Conservation (phyloP, 176 grass and related monocot genomes). For the Zoysia japonica region DNA sequence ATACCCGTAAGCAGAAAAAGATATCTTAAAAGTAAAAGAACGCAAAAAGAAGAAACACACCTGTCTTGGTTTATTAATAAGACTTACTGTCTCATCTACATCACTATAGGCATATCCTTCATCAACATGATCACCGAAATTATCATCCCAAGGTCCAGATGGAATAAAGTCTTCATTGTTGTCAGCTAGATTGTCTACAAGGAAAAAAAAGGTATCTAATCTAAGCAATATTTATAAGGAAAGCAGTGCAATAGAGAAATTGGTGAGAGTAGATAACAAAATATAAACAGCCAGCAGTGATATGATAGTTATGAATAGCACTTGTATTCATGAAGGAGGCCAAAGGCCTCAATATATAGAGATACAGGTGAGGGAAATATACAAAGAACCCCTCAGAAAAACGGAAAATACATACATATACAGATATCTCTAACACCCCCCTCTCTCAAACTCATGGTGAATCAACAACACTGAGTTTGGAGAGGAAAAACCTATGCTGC, state of each 20-base stretch:
- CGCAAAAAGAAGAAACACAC: constrained; percentile 38
- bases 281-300: constrained; percentile 2
- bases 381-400: too few species aligned
- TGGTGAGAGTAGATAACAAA: constrained; percentile 10
- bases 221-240: constrained; percentile 13
- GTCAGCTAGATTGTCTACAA: constrained; percentile 54
- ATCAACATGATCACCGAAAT: constrained; percentile 57
- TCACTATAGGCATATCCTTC: constrained; percentile 58
- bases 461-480: too few species aligned
- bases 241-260: not conserved
- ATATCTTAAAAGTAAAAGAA: not conserved
- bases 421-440: too few species aligned
- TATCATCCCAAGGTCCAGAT: constrained; percentile 69
- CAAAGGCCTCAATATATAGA: too few species aligned
- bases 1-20: not conserved
- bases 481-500: too few species aligned
- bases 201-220: not conserved
- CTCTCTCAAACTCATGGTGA: too few species aligned
- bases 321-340: too few species aligned
- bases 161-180: constrained; percentile 46
- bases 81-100: constrained; percentile 60
- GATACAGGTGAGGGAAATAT: too few species aligned
- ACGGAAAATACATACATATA: too few species aligned
- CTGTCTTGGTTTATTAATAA: constrained; percentile 83
- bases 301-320: not conserved